phyloP scores from a whole-genome alignment of 2,329 filamentous ascomycete species.

The Ambrosiella beaveri region DNA sequence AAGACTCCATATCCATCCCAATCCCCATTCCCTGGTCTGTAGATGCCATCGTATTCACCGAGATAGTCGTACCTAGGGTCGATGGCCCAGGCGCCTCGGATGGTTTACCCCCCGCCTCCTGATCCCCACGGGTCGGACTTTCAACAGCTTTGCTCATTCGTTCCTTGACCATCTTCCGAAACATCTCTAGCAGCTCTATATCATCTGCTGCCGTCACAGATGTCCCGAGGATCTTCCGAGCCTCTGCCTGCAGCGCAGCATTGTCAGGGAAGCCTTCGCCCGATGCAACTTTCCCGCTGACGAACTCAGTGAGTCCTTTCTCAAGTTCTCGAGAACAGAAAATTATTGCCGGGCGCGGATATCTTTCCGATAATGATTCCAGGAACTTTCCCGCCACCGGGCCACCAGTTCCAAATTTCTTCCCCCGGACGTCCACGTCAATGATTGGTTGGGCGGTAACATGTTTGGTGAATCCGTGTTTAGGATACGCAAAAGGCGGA shows the following conservation, averaged over 20 bases:
- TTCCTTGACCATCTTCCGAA: slow-evolving; percentile 23
- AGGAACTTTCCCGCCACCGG: slow-evolving; percentile 32
- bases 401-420: slow-evolving; percentile 26
- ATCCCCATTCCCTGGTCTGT: background rate
- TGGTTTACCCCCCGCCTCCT: background rate
- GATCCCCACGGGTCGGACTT: background rate
- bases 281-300: slow-evolving; percentile 23
- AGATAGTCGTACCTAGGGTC: background rate
- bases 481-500: slow-evolving; percentile 35
- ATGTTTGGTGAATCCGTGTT: slow-evolving; percentile 14
- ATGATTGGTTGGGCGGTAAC: slow-evolving; percentile 21
- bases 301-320: slow-evolving; percentile 32
- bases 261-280: slow-evolving; percentile 30
- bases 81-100: background rate
- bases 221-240: slow-evolving; percentile 29
- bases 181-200: slow-evolving; percentile 32
- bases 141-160: background rate
- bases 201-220: slow-evolving; percentile 38
- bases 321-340: slow-evolving; percentile 45
- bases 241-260: slow-evolving; percentile 28
- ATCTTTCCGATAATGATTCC: slow-evolving; percentile 26
- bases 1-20: background rate
- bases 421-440: slow-evolving; percentile 20
- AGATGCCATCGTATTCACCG: background rate
- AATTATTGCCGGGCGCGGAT: slow-evolving; percentile 30